Conservation (phyloP, 1,284 basidiomycete species). For the Filobasidium uniguttulatum region DNA sequence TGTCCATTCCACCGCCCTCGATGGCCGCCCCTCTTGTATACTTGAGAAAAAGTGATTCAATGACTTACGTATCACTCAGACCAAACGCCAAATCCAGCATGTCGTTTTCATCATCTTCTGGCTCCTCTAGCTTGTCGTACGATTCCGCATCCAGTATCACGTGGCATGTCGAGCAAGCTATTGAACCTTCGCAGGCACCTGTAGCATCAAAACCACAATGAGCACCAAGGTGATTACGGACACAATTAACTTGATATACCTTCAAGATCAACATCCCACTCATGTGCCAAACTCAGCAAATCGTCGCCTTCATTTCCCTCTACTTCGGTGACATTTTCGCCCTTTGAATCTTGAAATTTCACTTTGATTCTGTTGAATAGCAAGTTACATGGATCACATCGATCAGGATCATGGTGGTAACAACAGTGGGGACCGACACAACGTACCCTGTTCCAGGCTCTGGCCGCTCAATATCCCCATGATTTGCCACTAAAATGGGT, state of each 20-base stretch:
- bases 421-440: background rate
- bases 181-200: conserved; percentile 93
- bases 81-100: conserved; percentile 99
- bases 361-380: conserved; percentile 57
- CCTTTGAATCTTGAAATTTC: conserved; percentile 79
- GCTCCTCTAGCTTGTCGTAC: conserved; percentile 76
- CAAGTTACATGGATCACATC: background rate
- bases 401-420: conserved; percentile 3
- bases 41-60: no score
- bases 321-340: conserved; percentile 65
- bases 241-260: conserved; percentile 49
- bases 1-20: no score
- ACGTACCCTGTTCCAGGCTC: conserved; percentile 37
- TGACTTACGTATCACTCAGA: conserved; percentile 73
- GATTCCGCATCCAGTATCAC: conserved; percentile 71
- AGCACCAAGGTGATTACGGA: background rate
- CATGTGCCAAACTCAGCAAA: conserved; percentile 78
- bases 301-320: conserved; percentile 92
- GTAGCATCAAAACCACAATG: conserved; percentile 4
- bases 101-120: conserved; percentile 93
- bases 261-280: conserved; percentile 95
- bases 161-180: conserved; percentile 97
- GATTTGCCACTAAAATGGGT: conserved; percentile 25
- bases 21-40: no score
- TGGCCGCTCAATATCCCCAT: conserved; percentile 46